These are phyloP conservation scores for Mortierella sp. DNA, from an alignment of 371 early-diverging fungal genomes.

Conservation along the genomic window DNA sequence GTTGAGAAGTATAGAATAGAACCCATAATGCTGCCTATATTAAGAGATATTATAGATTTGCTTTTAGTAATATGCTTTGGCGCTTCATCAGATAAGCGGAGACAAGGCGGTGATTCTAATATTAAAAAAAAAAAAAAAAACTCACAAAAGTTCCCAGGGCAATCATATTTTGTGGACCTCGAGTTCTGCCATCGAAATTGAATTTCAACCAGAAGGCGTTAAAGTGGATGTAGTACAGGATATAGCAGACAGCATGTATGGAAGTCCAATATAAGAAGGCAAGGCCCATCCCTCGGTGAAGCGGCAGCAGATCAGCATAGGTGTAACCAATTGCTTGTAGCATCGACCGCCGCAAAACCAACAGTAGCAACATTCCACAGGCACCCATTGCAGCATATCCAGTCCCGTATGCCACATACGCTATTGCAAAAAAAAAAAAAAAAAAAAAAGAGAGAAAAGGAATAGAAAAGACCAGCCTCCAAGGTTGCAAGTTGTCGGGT, in stretches of 20 bases:
- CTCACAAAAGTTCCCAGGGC: slow-evolving; percentile 42
- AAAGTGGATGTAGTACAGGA: slow-evolving; percentile 34
- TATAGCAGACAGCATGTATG: slow-evolving; percentile 34
- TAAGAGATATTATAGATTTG: no score
- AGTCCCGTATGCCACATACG: slow-evolving; percentile 30
- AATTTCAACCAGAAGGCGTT: slow-evolving; percentile 34
- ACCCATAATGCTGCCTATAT: slow-evolving; percentile 22
- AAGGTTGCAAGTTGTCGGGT: background rate
- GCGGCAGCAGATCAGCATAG: slow-evolving; percentile 40
- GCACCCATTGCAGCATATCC: slow-evolving; percentile 50
- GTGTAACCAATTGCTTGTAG: slow-evolving; percentile 45
- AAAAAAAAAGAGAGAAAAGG: no score
- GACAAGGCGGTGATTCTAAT: background rate
- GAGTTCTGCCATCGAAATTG: slow-evolving; percentile 43
- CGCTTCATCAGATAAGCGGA: background rate
- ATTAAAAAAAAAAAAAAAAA: background rate
- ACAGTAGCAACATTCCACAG: slow-evolving; percentile 34
- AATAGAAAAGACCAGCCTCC: background rate
- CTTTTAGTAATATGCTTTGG: background rate
- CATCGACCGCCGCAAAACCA: slow-evolving; percentile 46
- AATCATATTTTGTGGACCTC: slow-evolving; percentile 49
- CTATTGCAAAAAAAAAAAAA: background rate
- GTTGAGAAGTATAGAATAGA: slow-evolving; percentile 25
- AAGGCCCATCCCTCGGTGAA: slow-evolving; percentile 43
- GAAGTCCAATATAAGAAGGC: slow-evolving; percentile 36